Evolutionary conservation across 371 early-diverging fungal species (phyloP), one percentile per base, ranked within the genome.

Genomic region (Neoconidiobolus thromboides): DNA sequence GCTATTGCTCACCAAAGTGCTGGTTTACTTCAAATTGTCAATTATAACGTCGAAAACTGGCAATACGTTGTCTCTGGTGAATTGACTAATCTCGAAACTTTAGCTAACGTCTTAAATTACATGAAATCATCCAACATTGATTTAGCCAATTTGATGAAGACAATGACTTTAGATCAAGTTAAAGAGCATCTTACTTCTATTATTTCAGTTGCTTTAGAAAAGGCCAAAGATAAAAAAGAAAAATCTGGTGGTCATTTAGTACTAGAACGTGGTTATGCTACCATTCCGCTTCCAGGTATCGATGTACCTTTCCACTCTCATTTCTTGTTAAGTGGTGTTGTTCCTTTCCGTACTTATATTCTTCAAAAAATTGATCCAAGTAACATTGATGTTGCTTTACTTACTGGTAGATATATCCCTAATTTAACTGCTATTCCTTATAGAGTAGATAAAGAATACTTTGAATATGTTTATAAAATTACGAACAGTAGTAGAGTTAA

Each of bases 301-400:
- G 96, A 96, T 68, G 90, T 96, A 56, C 96, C 96, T 52, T 96
- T 94, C 87, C 96, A 96, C 75, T 94, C 95, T 2, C 77, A 80
- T 60, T 89, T 90, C 85, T 77, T 96, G 68, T 71, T 83, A 44
- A 82, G 81, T 61, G 93, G 94, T 70, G 91, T 94, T 57, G 76
- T 79, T 48, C 86, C 91, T 54, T 94, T 96, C 91, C 88, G 95
- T 64, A 79, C 82, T 60, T 82, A 90, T 67, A 73, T 96, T 39
- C 76, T 80, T 66, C 79, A 78, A 74, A 89, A 89, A 73, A 73
- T 91, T 66, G 81, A 81, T 62, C 79, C 82, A 40, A 74, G 80
- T 60, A 79, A 81, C 65, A 76, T 94, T 64, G 78, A 85, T 65
- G 84, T 89, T n/a, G 71, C 73, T 58, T 76, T 79, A 50, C 76